Evolutionary conservation across 2,329 filamentous ascomycete genomes (phyloP).

Genomic region (Microcyclospora pomicola): DNA sequence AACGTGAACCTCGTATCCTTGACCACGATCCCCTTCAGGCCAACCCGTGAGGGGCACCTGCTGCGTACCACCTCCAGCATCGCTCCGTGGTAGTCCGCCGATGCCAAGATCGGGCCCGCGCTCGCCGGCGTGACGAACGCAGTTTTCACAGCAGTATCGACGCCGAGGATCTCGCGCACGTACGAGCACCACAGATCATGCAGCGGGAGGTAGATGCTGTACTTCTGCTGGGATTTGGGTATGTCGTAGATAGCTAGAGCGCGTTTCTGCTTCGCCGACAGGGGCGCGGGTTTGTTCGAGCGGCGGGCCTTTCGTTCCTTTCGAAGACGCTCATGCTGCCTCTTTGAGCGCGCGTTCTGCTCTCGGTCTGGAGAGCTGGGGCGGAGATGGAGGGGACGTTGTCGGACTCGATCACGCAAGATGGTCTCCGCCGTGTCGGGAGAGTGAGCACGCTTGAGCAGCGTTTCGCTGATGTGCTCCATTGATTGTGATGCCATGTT

Average conservation of each 20-base stretch:
- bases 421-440: constrained; percentile 57
- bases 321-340: constrained; percentile 22
- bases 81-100: constrained; percentile 85
- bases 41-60: constrained; percentile 66
- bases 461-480: constrained; percentile 32
- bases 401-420: constrained; percentile 69
- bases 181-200: constrained; percentile 73
- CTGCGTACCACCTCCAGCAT: constrained; percentile 70
- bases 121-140: constrained; percentile 43
- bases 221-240: constrained; percentile 53
- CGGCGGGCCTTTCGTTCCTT: constrained; percentile 20
- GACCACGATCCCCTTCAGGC: constrained; percentile 72
- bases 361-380: constrained; percentile 53
- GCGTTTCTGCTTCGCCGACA: constrained; percentile 70
- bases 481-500: constrained; percentile 16
- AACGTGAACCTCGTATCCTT: constrained; percentile 78
- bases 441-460: constrained; percentile 68
- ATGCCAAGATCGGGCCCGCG: constrained; percentile 59
- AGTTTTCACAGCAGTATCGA: constrained; percentile 20
- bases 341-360: constrained; percentile 40
- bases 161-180: constrained; percentile 64
- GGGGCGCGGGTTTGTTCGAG: constrained; percentile 43
- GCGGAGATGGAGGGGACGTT: constrained; percentile 66
- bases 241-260: constrained; percentile 60
- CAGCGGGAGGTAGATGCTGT: constrained; percentile 63